These are phyloP conservation scores for Leccinum subrobustum DNA, from an alignment of 1,284 basidiomycete species.

Conservation along the genomic window DNA sequence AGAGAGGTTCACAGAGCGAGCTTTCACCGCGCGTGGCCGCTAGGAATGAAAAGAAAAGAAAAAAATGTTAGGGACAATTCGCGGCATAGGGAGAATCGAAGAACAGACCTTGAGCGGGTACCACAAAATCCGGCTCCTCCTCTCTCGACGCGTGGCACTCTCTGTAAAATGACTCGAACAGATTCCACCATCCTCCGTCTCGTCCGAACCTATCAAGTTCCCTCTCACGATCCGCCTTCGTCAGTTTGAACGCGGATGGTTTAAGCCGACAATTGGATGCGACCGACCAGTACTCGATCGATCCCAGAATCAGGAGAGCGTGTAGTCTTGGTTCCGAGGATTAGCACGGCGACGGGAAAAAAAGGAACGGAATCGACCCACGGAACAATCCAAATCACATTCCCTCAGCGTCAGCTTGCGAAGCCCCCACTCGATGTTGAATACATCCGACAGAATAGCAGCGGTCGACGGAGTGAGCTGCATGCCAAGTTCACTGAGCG, in stretches of 20 bases:
- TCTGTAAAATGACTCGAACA: conserved; percentile 77
- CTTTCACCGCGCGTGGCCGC: conserved; percentile 43
- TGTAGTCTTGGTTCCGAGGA: conserved; percentile 40
- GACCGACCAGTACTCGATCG: conserved; percentile 81
- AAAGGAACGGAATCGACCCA: too few relatives aligned
- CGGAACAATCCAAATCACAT: too few relatives aligned
- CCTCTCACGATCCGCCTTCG: conserved; percentile 55
- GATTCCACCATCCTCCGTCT: conserved; percentile 68
- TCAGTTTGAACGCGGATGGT: conserved; percentile 72
- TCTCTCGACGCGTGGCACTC: conserved; percentile 80
- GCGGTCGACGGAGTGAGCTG: too few relatives aligned
- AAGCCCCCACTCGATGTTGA: too few relatives aligned
- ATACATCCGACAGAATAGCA: too few relatives aligned
- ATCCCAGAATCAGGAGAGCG: conserved; percentile 82
- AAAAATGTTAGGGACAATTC: neutral
- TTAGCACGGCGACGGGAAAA: too few relatives aligned
- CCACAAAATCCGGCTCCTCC: conserved; percentile 62
- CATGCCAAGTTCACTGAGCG: neutral
- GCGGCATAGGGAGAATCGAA: conserved; percentile 19
- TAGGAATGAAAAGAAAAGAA: conserved; percentile 26
- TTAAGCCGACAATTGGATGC: conserved; percentile 87
- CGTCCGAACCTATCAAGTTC: conserved; percentile 40
- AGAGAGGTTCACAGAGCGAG: neutral
- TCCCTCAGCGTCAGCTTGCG: too few relatives aligned
- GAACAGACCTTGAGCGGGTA: conserved; percentile 63